Base-by-base conservation (phyloP, 768 basidiomycete genomes). In the Suillus weaverae region DNA sequence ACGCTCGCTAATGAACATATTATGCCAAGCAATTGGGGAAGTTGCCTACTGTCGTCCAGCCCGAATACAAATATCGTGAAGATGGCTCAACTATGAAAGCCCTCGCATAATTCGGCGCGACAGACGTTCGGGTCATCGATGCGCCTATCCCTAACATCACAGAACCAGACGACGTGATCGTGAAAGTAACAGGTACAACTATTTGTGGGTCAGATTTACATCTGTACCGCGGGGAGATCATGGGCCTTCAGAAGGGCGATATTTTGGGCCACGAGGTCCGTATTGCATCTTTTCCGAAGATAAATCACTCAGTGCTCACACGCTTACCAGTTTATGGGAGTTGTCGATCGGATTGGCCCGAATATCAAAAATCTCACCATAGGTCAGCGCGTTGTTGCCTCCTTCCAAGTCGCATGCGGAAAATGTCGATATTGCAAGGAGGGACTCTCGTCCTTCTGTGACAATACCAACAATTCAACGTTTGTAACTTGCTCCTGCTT, bases 351-450 rank as follows among this genome's bases (percentile, higher is more conserved):
- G 61, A 78, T 91, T 41, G 90, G 91, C 0, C 82, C 85, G 0
- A 84, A 80, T 62, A 87, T 92, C n/a, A 84, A 74, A 44, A 85
- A 86, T 55, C 74, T 91, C 64, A 76, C 82, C 36, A 68, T 79
- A 14, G 91, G 91, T 22, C 86, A 92, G 69, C 84, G 90, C 30
- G 90, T 92, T 62, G 91, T 92, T n/a, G 83, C 85, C 0, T 87
- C 86, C 2, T 92, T 92, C 85, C 89, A 91, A 71, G 86, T 89
- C 61, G 88, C 89, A 0, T 92, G 90, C 69, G 89, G 91, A 3
- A 81, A 84, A 57, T 91, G 90, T 76, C 74, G 81, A 53, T 92
- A 85, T 75, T 93, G 91, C 83, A 77, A 90, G 74, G 74, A 91
- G 74, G 90, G 89, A 69, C 79, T 89, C 0, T 88, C 88, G 0